Conservation (phyloP, 78 protist genomes). For the Dictyostelium intermedium region DNA sequence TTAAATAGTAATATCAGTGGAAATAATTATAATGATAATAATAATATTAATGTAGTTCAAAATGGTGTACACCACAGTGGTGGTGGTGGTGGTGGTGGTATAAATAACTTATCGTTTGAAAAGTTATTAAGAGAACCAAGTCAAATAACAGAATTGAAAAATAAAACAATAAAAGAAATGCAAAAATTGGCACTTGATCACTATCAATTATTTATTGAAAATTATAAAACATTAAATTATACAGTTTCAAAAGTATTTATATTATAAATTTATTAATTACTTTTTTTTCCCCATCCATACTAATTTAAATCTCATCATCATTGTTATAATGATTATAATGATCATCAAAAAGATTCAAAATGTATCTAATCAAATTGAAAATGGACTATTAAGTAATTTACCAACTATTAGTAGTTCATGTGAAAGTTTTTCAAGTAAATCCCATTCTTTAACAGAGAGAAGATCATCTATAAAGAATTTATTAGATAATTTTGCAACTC, state of each 20-base stretch:
- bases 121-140: conserved; percentile 36
- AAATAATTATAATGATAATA: background rate
- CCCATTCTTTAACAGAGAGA: conserved; percentile 13
- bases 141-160: background rate
- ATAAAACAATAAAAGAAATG: conserved; percentile 8
- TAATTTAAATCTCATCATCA: background rate
- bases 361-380: conserved; percentile 23
- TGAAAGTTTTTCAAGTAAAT: conserved; percentile 44
- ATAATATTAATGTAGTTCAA: background rate
- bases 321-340: background rate
- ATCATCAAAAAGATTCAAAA: conserved; percentile 5
- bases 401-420: conserved; percentile 34
- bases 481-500: conserved; percentile 45
- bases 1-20: too few relatives aligned
- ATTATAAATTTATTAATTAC: background rate
- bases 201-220: conserved; percentile 61
- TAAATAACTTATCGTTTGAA: background rate
- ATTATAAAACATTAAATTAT: conserved; percentile 32
- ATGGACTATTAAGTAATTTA: conserved; percentile 20
- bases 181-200: conserved; percentile 35
- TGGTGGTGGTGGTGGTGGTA: background rate
- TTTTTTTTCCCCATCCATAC: background rate
- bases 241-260: conserved; percentile 13
- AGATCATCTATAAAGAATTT: conserved; percentile 40
- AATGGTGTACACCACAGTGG: background rate